Percentiles rank a stretch among this genome's conserved stretches.
Conservation (phyloP, 148 eudicot genomes). For the Camellia japonica region DNA sequence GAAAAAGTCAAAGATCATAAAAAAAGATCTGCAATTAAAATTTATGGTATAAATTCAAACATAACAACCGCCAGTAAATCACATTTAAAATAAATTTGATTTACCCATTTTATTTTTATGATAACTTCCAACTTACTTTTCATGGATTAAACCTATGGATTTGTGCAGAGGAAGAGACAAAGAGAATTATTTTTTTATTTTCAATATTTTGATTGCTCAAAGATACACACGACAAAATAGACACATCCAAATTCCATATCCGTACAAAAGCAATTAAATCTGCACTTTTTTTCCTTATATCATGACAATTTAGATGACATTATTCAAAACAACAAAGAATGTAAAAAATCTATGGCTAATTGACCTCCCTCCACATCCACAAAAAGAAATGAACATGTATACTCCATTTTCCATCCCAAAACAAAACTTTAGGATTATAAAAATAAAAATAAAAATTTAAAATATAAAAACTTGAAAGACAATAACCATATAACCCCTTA, state of each 20-base stretch:
- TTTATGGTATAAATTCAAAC: no score
- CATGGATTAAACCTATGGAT: no score
- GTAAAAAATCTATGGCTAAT: neutral
- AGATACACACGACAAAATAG: no score
- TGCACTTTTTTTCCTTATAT: neutral
- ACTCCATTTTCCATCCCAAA: neutral
- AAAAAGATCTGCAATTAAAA: no score
- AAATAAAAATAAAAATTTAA: neutral
- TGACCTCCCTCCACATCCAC: neutral
- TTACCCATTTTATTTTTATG: no score
- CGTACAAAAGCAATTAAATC: constrained; percentile 8
- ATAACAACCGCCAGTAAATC: no score
- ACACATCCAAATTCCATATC: neutral
- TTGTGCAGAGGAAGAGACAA: no score
- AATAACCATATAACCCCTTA: neutral
- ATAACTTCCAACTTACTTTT: no score
- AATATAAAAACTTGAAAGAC: neutral
- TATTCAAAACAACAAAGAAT: constrained; percentile 15
- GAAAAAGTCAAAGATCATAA: no score
- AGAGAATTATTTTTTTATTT: no score
- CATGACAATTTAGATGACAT: constrained; percentile 1
- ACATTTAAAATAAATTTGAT: no score
- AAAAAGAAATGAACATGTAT: neutral
- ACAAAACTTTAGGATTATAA: neutral
- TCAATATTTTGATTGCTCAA: no score